Percentiles rank a stretch among this genome's conserved stretches.
Conservation (phyloP, 371 early-diverging fungal species). For the Mucor mucedo region DNA sequence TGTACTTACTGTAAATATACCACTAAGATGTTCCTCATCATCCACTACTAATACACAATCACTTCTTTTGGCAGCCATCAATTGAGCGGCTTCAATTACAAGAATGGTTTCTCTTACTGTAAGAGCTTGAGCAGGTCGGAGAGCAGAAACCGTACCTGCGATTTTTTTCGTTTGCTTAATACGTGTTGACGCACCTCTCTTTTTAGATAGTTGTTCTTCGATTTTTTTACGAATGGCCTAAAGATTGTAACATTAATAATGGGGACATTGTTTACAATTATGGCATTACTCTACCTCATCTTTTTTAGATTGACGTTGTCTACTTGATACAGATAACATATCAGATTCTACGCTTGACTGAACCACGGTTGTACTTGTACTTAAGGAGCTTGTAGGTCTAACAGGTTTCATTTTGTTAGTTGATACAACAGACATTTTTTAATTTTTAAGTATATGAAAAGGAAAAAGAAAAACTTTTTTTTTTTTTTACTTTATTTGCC, state of each 20-base stretch:
- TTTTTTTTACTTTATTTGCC: too few species aligned
- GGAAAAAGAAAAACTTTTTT: conserved; percentile 2
- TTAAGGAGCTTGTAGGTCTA: conserved; percentile 18
- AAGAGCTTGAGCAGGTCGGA: conserved; percentile 87
- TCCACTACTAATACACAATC: conserved; percentile 95
- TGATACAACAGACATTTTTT: conserved; percentile 24
- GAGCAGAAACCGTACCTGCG: conserved; percentile 90
- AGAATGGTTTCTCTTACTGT: conserved; percentile 89
- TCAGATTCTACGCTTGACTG: conserved; percentile 25
- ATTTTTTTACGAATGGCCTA: conserved; percentile 82
- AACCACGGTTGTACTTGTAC: conserved; percentile 5
- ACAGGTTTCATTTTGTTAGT: conserved; percentile 27
- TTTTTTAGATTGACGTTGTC: conserved; percentile 52
- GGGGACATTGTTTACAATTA: background rate
- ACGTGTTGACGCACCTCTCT: conserved; percentile 49
- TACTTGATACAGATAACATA: conserved; percentile 34
- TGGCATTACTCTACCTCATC: conserved; percentile 42
- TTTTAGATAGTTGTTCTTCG: conserved; percentile 75
- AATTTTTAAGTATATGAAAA: background rate
- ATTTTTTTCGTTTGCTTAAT: conserved; percentile 49
- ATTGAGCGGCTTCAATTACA: conserved; percentile 93
- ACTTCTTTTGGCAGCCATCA: conserved; percentile 97
- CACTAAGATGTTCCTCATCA: conserved; percentile 88
- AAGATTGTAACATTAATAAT: background rate
- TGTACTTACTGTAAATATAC: conserved; percentile 84